These are phyloP conservation scores for Scheffersomyces ergatensis DNA, from an alignment of 805 yeast genomes.

Conservation along the genomic window DNA sequence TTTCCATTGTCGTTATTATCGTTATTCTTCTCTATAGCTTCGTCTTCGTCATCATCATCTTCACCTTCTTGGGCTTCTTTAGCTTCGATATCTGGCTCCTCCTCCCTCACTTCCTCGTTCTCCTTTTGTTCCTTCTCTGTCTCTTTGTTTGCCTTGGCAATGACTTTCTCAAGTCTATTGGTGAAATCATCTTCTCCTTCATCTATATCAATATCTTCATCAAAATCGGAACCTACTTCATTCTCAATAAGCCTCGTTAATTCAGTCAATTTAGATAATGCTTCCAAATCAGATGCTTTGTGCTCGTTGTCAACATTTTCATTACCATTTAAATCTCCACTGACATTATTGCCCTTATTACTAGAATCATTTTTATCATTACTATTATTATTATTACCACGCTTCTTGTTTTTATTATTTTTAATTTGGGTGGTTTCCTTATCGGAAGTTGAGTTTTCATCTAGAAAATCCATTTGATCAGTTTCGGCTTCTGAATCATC, in stretches of 20 bases:
- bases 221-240: constrained; percentile 1
- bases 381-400: constrained; percentile 10
- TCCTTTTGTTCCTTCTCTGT: not conserved
- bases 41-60: no score
- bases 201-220: not conserved
- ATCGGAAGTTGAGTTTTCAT: constrained; percentile 21
- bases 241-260: constrained; percentile 10
- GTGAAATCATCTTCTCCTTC: not conserved
- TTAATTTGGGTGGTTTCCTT: no score
- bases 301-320: no score
- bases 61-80: no score
- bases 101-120: not conserved
- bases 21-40: not conserved
- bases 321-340: not conserved
- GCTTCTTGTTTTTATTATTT: no score
- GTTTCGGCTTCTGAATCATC: constrained; percentile 87
- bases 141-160: no score
- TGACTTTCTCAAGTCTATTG: not conserved
- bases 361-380: constrained; percentile 10
- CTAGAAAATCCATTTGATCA: constrained; percentile 69
- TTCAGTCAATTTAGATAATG: constrained; percentile 40
- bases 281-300: constrained; percentile 31
- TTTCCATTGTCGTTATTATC: not conserved
- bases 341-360: constrained; percentile 12
- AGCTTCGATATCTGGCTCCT: not conserved